Conservation (phyloP, 352 stramenopile genomes). For the Phytophthora cactorum region DNA sequence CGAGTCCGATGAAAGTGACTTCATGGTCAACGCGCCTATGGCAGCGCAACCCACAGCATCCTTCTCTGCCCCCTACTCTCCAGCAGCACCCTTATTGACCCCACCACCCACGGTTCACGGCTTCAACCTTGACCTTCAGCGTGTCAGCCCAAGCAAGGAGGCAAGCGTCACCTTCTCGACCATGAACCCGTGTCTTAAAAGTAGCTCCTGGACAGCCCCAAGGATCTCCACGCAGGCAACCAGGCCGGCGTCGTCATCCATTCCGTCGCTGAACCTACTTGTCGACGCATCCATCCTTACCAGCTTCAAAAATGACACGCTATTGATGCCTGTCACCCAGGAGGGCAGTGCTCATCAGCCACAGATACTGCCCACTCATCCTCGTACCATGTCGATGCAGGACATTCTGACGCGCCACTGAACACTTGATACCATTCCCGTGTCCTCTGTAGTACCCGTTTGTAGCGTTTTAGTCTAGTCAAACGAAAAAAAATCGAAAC, state of each 20-base stretch:
- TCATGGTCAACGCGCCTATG: conserved; percentile 16
- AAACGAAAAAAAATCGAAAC: conserved; percentile 31
- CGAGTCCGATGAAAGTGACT: conserved; percentile 27
- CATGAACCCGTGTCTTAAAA: conserved; percentile 18
- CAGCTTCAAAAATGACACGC: conserved; percentile 60
- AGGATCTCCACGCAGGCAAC: conserved; percentile 10
- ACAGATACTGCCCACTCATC: conserved; percentile 15
- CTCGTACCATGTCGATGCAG: conserved; percentile 76
- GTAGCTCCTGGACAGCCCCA: conserved; percentile 29
- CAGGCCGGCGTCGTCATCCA: conserved; percentile 15
- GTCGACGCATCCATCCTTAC: conserved; percentile 75
- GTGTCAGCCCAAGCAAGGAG: conserved; percentile 48
- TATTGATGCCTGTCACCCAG: conserved; percentile 13
- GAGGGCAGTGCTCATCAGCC: conserved; percentile 13
- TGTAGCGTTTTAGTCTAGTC: conserved; percentile 27
- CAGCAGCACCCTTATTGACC: conserved; percentile 45
- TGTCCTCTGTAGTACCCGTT: conserved; percentile 12
- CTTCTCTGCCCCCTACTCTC: conserved; percentile 19
- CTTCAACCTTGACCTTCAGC: conserved; percentile 62
- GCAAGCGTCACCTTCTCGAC: conserved; percentile 11
- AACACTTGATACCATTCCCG: conserved; percentile 14
- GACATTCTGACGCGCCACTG: conserved; percentile 59
- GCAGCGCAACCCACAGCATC: conserved; percentile 3
- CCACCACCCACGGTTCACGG: conserved; percentile 40
- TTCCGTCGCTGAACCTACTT: conserved; percentile 74